These are phyloP conservation scores for Cercospora sesami DNA, from an alignment of 2,329 filamentous ascomycete species.

Conservation along the genomic window DNA sequence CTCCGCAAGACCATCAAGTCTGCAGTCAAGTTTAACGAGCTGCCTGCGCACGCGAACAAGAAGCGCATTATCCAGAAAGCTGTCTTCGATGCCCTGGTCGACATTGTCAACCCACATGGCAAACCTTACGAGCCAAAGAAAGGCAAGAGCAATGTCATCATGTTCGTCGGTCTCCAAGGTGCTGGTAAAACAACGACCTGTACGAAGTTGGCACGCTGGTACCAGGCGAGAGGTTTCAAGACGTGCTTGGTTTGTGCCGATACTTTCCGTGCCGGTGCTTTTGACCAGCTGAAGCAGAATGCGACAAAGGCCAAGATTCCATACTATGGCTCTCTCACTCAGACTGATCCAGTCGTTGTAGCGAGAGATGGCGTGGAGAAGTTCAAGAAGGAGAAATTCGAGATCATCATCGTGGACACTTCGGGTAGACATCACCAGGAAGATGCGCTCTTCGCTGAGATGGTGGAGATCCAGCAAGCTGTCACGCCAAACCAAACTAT, in stretches of 20 bases:
- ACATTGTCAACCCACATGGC: conserved; percentile 91
- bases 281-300: conserved; percentile 98
- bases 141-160: conserved; percentile 93
- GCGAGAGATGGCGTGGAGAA: conserved; percentile 95
- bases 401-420: conserved; percentile 98
- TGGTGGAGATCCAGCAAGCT: conserved; percentile 92
- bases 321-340: conserved; percentile 94
- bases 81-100: conserved; percentile 94
- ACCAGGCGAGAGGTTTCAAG: conserved; percentile 89
- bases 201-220: conserved; percentile 93
- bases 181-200: conserved; percentile 97
- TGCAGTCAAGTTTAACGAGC: conserved; percentile 90
- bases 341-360: conserved; percentile 92
- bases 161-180: conserved; percentile 98
- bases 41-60: conserved; percentile 91
- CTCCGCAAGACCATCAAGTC: conserved; percentile 90
- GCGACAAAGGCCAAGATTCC: conserved; percentile 98
- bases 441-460: conserved; percentile 91
- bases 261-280: conserved; percentile 96
- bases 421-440: conserved; percentile 94
- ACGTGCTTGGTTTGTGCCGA: conserved; percentile 94
- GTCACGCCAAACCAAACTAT: conserved; percentile 94
- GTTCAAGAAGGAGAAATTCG: conserved; percentile 98
- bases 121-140: conserved; percentile 97
- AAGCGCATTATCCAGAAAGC: conserved; percentile 97